Base-by-base conservation (phyloP, 345 rosid species). In the Eucalyptus leucophloia region DNA sequence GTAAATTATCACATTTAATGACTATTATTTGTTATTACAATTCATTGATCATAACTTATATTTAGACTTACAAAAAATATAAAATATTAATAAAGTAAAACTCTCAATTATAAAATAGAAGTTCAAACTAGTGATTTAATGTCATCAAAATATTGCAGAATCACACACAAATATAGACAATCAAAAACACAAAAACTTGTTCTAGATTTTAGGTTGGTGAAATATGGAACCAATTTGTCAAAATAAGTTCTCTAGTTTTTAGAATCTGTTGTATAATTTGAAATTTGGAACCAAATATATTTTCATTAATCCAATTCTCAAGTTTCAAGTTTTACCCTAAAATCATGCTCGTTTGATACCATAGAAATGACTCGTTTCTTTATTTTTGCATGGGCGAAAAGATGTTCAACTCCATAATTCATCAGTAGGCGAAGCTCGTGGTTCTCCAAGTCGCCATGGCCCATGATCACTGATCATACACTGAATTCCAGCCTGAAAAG, bases 301-400 rank as follows among this genome's bases (percentile, higher is more conserved):
- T 60, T 1, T 28, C 8, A 26, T 3, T 28, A 6, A 12, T 26
- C 7, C 0, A 3, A 12, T 26, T 60, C 4, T 60, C 1, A 60
- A 0, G n/a, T 26, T 60, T 3, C 15, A 26, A 3, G n/a, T 60
- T 58, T 12, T 12, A 26, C 0, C 16, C 4, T 12, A 28, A 28
- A 60, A 60, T 0, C n/a, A 60, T 60, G 16, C 32, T 30, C 1
- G 1, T 24, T 26, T 34, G 14, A 65, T 18, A 65, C 77, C 77
- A 7, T n/a, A 65, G 6, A 15, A 65, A 65, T 65, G 21, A 65
- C 37, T 65, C 5, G 21, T 65, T 65, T 65, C 21, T 15, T 65
- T n/a, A n/a, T 65, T 72, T 37, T 15, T 2, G 45, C 23, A 37
- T 37, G 45, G 44, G 45, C 28, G 12, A 11, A 21, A 37, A 10